Base-by-base conservation (phyloP, 257 asterid species). In the Paulownia fortunei region DNA sequence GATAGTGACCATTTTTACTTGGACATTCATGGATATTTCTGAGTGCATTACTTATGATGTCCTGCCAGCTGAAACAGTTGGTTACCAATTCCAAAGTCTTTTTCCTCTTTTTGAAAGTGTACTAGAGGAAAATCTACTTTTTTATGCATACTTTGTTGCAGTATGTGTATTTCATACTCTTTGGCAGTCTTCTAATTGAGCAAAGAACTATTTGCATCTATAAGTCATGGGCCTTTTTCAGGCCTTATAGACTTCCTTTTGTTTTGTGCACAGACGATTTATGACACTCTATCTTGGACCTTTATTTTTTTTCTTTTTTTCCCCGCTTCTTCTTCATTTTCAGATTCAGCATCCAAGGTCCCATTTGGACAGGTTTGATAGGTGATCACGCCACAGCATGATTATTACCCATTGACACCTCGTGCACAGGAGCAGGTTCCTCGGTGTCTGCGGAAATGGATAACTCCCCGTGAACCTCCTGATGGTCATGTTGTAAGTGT, bases 301-400 rank as follows among this genome's bases (percentile, higher is more conserved):
- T 34, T 34, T 34, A n/a, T 34, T 6, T 34, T 34, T 34, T 34
- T 34, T 34, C 39, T 6, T 34, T 34, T 34, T 34, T 34, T 34
- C 39, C n/a, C n/a, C n/a, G n/a, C n/a, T n/a, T n/a, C 39, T 34
- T 34, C 6, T 81, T 82, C 73, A n/a, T n/a, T n/a, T n/a, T n/a
- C 92, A 91, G 96, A 87, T 91, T 82, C 96, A 91, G 77, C 96
- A 91, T 79, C 96, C 94, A 51, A 86, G 96, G 79, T 84, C 88
- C 74, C 87, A 65, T 69, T 83, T 91, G 82, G 91, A 89, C 36
- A 84, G 94, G 76, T 91, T 91, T 68, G 94, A 91, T 86, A 71
- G 88, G 96, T 91, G 72, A 84, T 91, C 56, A 81, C 91, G 52
- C 94, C 94, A 60, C 84, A 82, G 76, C 94, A 91, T 79, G 96